Evolutionary conservation across 1,284 basidiomycete genomes (phyloP).

Genomic region (Filobasidium uniguttulatum): DNA sequence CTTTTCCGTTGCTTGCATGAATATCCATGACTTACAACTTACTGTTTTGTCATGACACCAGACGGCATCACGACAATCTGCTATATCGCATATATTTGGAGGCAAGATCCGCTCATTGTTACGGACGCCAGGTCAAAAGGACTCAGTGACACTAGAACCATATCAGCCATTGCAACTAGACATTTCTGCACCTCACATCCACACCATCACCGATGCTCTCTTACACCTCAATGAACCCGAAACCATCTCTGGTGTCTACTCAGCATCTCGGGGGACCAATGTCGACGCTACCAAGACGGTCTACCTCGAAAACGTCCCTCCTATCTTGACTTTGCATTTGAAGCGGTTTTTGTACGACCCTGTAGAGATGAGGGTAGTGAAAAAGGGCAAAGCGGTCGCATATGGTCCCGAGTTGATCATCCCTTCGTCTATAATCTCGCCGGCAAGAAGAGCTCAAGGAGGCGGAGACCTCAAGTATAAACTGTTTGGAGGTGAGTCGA

Average conservation of each 20-base stretch:
- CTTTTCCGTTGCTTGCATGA: background rate
- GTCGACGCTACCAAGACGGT: conserved; percentile 79
- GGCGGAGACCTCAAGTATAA: conserved; percentile 52
- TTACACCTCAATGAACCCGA: conserved; percentile 67
- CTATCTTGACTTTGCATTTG: conserved; percentile 76
- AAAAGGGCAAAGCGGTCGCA: conserved; percentile 66
- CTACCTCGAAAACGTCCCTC: conserved; percentile 71
- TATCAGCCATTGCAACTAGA: conserved; percentile 83
- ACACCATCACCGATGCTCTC: conserved; percentile 71
- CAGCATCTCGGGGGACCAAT: conserved; percentile 46
- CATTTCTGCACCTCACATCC: conserved; percentile 67
- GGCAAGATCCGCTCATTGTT: conserved; percentile 84
- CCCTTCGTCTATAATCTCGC: conserved; percentile 53
- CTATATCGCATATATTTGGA: conserved; percentile 83
- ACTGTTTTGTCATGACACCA: conserved; percentile 26
- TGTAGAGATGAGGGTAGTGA: conserved; percentile 46
- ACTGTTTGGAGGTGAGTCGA: conserved; percentile 63
- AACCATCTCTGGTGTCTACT: conserved; percentile 57
- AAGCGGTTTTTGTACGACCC: conserved; percentile 88
- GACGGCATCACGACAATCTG: conserved; percentile 69
- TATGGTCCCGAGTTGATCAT: conserved; percentile 70
- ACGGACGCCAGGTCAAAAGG: conserved; percentile 63
- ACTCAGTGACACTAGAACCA: conserved; percentile 81
- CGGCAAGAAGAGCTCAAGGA: conserved; percentile 38
- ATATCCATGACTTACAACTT: too few relatives aligned